Evolutionary conservation across 352 stramenopile genomes (phyloP).

Genomic region (Pythium brassicae): DNA sequence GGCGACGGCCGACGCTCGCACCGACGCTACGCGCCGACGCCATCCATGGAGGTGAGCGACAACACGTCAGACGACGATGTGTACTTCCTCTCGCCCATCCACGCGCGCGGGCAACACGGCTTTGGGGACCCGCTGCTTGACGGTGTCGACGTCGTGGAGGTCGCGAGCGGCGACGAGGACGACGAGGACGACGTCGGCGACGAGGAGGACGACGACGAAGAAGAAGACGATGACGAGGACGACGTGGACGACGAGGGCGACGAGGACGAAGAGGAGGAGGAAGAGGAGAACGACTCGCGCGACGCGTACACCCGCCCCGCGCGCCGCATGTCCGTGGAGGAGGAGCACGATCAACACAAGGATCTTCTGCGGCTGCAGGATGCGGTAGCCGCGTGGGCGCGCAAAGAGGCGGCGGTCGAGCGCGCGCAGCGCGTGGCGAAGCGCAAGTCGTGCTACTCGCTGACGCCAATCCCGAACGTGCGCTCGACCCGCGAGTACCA

Average conservation of each 20-base stretch:
- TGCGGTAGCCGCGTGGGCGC: slow-evolving; percentile 43
- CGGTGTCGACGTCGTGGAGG: slow-evolving; percentile 18
- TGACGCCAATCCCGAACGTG: slow-evolving; percentile 28
- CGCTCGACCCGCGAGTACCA: slow-evolving; percentile 37
- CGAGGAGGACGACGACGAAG: neutral
- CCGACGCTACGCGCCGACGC: neutral
- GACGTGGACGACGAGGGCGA: slow-evolving; percentile 39
- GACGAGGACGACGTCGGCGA: neutral
- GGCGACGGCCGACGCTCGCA: neutral
- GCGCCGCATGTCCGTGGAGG: slow-evolving; percentile 43
- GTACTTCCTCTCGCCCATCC: slow-evolving; percentile 46
- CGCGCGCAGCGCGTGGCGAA: slow-evolving; percentile 28
- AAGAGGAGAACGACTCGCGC: slow-evolving; percentile 18
- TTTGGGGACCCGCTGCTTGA: slow-evolving; percentile 20
- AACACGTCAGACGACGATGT: slow-evolving; percentile 32
- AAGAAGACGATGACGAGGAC: slow-evolving; percentile 14
- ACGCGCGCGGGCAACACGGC: slow-evolving; percentile 9
- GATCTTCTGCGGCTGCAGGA: slow-evolving; percentile 57
- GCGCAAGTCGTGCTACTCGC: slow-evolving; percentile 28
- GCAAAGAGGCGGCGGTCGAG: slow-evolving; percentile 40
- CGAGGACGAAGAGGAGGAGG: slow-evolving; percentile 25
- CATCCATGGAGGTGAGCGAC: neutral
- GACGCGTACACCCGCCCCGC: slow-evolving; percentile 28
- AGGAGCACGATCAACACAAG: slow-evolving; percentile 38
- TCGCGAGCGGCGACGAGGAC: slow-evolving; percentile 16